Evolutionary conservation across 2,329 filamentous ascomycete genomes (phyloP).

Genomic region (Colletotrichum ledebouriae): DNA sequence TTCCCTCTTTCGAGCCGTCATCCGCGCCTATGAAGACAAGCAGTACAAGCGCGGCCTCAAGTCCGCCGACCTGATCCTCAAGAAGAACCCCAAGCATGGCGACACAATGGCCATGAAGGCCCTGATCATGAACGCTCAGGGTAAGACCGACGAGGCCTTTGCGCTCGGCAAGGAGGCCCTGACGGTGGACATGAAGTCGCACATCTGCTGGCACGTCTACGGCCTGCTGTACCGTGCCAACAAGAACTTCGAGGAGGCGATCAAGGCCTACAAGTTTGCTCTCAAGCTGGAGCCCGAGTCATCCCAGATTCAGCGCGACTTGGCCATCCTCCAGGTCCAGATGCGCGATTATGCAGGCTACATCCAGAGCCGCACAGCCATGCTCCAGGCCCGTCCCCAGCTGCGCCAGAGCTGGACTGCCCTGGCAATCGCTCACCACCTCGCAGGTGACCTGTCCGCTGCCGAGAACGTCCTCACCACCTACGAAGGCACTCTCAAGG

Average conservation of each 20-base stretch:
- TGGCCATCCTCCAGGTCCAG: slow-evolving; percentile 93
- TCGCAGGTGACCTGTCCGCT: slow-evolving; percentile 85
- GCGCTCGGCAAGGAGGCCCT: slow-evolving; percentile 91
- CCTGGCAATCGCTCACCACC: slow-evolving; percentile 92
- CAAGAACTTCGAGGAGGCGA: slow-evolving; percentile 99
- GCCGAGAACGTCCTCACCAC: slow-evolving; percentile 93
- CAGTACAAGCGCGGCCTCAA: slow-evolving; percentile 97
- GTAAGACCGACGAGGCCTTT: slow-evolving; percentile 95
- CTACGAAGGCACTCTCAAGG: slow-evolving; percentile 94
- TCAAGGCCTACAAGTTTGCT: slow-evolving; percentile 98
- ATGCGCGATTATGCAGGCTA: slow-evolving; percentile 97
- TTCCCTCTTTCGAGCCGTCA: slow-evolving; percentile 92
- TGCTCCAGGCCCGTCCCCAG: slow-evolving; percentile 87
- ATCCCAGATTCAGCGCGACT: slow-evolving; percentile 91
- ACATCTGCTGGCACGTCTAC: slow-evolving; percentile 99
- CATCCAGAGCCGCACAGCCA: slow-evolving; percentile 86
- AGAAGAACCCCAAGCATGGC: slow-evolving; percentile 94
- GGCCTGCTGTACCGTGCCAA: slow-evolving; percentile 91
- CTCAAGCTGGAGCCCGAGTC: slow-evolving; percentile 94
- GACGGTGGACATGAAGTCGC: slow-evolving; percentile 97
- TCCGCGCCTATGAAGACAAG: slow-evolving; percentile 97
- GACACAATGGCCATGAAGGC: slow-evolving; percentile 99
- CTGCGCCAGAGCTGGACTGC: slow-evolving; percentile 96
- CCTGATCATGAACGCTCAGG: slow-evolving; percentile 92
- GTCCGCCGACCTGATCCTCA: slow-evolving; percentile 94